Conservation (phyloP, 1,284 basidiomycete species). For the Boletus subluridellus region DNA sequence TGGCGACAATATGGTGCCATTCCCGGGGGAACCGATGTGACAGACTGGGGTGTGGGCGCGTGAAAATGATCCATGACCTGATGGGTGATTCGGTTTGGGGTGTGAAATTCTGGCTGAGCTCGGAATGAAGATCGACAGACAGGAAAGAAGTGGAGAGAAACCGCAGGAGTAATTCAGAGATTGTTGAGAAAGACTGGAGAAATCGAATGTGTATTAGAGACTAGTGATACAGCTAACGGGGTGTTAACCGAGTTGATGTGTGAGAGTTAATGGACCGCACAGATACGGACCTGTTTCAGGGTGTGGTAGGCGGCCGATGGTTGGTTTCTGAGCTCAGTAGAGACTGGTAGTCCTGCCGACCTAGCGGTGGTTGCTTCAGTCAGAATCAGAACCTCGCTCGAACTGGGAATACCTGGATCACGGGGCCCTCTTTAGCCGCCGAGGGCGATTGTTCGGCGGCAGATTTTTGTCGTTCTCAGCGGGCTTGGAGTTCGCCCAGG, state of each 20-base stretch:
- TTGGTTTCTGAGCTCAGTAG: conserved; percentile 1
- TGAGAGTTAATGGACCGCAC: conserved; percentile 11
- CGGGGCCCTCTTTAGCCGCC: conserved; percentile 6
- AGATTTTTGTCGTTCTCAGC: background rate
- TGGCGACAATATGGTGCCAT: conserved; percentile 18
- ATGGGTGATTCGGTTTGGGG: background rate
- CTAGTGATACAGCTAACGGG: conserved; percentile 10
- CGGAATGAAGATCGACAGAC: background rate
- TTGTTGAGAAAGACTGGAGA: conserved; percentile 1
- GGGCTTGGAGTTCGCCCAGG: background rate
- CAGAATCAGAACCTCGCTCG: conserved; percentile 3
- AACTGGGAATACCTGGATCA: conserved; percentile 17
- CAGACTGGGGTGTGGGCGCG: conserved; percentile 22
- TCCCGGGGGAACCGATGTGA: conserved; percentile 9
- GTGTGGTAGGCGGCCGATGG: background rate
- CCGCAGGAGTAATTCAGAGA: background rate
- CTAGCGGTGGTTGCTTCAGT: conserved; percentile 11
- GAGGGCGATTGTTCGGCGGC: background rate
- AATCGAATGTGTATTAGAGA: background rate
- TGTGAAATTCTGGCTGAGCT: background rate
- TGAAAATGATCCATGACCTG: conserved; percentile 27
- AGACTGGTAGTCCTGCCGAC: conserved; percentile 2
- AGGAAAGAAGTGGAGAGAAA: background rate
- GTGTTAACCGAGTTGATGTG: conserved; percentile 4
- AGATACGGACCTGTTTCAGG: conserved; percentile 13